phyloP scores from a whole-genome alignment of 768 basidiomycete species.

The Tephrocybe sp. region DNA sequence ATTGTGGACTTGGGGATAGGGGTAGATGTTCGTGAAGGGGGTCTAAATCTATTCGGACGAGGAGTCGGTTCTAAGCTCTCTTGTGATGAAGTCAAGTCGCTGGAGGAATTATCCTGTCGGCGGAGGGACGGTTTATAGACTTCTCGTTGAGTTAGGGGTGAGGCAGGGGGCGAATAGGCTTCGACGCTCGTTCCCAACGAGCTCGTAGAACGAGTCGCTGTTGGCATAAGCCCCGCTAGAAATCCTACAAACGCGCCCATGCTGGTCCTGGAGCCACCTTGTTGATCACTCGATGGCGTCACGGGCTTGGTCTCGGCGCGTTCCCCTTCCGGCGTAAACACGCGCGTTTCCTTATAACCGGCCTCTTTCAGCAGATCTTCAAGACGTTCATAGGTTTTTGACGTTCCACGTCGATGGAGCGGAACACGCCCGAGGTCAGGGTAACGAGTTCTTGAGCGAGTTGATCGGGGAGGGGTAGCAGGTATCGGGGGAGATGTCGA shows the following conservation, averaged over 20 bases:
- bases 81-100: constrained; percentile 31
- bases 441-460: constrained; percentile 46
- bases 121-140: constrained; percentile 13
- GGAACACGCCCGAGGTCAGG: constrained; percentile 68
- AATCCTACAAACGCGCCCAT: constrained; percentile 68
- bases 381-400: constrained; percentile 76
- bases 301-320: constrained; percentile 31
- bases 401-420: constrained; percentile 74
- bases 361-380: constrained; percentile 85
- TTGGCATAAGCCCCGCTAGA: constrained; percentile 57
- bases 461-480: constrained; percentile 40
- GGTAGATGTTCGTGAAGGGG: constrained; percentile 12
- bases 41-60: constrained; percentile 14
- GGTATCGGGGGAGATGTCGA: constrained; percentile 42
- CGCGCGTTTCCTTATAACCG: constrained; percentile 89
- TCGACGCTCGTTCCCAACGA: constrained; percentile 12
- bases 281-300: constrained; percentile 23
- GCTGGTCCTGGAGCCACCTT: constrained; percentile 38
- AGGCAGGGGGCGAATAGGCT: constrained; percentile 29
- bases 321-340: constrained; percentile 84
- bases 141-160: constrained; percentile 27
- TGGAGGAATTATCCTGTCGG: constrained; percentile 14
- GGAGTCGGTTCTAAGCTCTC: constrained; percentile 31
- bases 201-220: constrained; percentile 22
- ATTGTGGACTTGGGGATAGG: constrained; percentile 9